phyloP scores from a whole-genome alignment of 148 eudicot genomes.

The Rhododendron griersonianum region DNA sequence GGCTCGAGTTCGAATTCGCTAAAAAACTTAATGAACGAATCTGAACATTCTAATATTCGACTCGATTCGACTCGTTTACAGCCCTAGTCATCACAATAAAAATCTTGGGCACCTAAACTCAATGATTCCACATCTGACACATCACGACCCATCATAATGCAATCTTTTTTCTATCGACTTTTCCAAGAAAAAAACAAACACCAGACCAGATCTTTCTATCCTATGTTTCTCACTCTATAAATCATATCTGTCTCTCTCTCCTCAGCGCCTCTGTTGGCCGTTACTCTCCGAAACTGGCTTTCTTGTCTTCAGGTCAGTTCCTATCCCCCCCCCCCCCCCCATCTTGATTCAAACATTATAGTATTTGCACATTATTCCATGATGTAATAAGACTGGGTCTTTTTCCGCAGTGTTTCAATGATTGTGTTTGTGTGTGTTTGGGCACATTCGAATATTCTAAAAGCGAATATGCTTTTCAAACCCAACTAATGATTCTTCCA shows the following conservation, averaged over 20 bases:
- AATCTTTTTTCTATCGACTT: neutral
- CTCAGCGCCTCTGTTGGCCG: neutral
- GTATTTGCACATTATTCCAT: neutral
- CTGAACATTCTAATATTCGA: no score
- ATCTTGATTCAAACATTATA: neutral
- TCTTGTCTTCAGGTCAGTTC: slow-evolving; percentile 2
- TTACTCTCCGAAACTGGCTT: slow-evolving; percentile 5
- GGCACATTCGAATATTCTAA: slow-evolving; percentile 34
- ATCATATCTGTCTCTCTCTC: neutral
- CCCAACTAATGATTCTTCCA: slow-evolving; percentile 14
- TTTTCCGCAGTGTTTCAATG: slow-evolving; percentile 3
- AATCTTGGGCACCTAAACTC: no score
- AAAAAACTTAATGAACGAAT: no score
- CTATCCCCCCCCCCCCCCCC: neutral
- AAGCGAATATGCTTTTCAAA: slow-evolving; percentile 38
- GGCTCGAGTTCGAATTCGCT: no score
- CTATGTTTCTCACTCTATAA: neutral
- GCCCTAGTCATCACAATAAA: no score
- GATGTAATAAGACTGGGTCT: neutral
- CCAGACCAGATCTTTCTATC: neutral
- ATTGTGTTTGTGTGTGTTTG: neutral
- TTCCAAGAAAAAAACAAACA: slow-evolving; percentile 9
- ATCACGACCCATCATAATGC: slow-evolving; percentile 2
- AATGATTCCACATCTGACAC: neutral
- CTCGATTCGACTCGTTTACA: no score